Conservation (phyloP, 1,284 basidiomycete genomes). For the Ceraceosorus guamensis region DNA sequence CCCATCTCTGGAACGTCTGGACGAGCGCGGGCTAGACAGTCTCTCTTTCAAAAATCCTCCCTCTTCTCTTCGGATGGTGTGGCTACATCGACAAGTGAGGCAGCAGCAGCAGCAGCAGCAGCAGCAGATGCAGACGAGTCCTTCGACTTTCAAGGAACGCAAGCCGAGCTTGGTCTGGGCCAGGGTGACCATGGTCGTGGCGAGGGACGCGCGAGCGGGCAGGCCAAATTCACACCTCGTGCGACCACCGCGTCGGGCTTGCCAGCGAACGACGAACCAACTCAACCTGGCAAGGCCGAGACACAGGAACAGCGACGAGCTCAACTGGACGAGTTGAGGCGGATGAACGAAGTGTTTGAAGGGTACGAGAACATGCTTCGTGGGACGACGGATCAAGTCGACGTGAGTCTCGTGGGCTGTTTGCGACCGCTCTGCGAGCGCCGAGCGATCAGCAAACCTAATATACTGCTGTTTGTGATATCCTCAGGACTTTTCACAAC, state of each 20-base stretch:
- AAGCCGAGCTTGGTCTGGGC: background rate
- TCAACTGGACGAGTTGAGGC: conserved; percentile 33
- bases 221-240: background rate
- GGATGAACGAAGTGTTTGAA: conserved; percentile 42
- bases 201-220: background rate
- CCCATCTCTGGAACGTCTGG: background rate
- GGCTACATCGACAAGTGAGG: no score
- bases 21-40: background rate
- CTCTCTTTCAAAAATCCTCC: background rate
- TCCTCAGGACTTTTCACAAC: conserved; percentile 24
- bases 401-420: conserved; percentile 17
- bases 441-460: background rate
- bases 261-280: background rate
- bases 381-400: conserved; percentile 31
- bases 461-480: background rate
- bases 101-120: no score
- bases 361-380: conserved; percentile 34
- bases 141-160: background rate
- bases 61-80: background rate
- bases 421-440: background rate
- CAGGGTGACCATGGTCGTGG: background rate
- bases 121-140: background rate
- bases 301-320: conserved; percentile 25
- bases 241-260: no score
- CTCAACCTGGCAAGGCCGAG: conserved; percentile 8